Evolutionary conservation across 108 stramenopile species (phyloP).

Genomic region (Fragilaria crotonensis): DNA sequence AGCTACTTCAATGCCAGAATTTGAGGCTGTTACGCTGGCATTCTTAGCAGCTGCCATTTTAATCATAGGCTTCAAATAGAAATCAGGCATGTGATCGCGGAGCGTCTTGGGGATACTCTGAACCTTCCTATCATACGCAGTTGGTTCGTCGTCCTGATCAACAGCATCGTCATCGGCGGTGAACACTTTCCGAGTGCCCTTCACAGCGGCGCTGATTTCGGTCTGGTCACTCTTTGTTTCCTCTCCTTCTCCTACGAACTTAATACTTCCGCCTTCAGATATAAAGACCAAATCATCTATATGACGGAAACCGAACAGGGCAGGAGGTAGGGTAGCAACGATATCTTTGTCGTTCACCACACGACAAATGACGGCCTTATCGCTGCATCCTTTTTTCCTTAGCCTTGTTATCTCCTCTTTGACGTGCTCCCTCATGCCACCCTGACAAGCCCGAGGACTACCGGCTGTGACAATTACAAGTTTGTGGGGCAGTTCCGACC

Average conservation of each 20-base stretch:
- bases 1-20: no score
- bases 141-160: slow-evolving; percentile 10
- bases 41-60: no score
- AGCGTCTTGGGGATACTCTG: slow-evolving; percentile 26
- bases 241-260: background rate
- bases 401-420: slow-evolving; percentile 16
- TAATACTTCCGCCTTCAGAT: slow-evolving; percentile 23
- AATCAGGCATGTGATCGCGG: slow-evolving; percentile 43
- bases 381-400: background rate
- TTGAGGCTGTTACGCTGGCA: no score
- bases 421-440: slow-evolving; percentile 26
- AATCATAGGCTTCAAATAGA: slow-evolving; percentile 35
- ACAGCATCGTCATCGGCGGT: slow-evolving; percentile 4
- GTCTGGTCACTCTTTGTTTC: background rate
- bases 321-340: slow-evolving; percentile 35
- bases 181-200: background rate
- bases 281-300: slow-evolving; percentile 26
- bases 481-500: slow-evolving; percentile 29
- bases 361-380: slow-evolving; percentile 34
- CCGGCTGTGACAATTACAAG: slow-evolving; percentile 44
- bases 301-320: slow-evolving; percentile 28
- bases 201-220: background rate
- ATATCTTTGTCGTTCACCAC: slow-evolving; percentile 39
- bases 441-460: slow-evolving; percentile 31
- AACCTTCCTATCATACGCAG: slow-evolving; percentile 16